Base-by-base conservation (phyloP, 129 eudicot species). In the Kitagawia praeruptora region DNA sequence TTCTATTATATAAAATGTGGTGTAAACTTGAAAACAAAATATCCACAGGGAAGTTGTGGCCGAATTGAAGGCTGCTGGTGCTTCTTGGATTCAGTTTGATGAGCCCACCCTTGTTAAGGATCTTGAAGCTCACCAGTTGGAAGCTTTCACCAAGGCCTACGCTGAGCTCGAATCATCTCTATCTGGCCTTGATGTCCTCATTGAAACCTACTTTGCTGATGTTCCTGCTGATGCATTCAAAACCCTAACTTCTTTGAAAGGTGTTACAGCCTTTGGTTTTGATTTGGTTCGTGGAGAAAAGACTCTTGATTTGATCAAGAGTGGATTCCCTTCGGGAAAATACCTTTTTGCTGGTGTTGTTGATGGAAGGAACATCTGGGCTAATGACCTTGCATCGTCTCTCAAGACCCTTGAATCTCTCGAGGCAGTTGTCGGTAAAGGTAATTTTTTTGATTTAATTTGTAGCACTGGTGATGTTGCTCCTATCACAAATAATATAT, bases 361-460 rank as follows among this genome's bases (percentile, higher is more conserved):
- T 83, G 98, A 93, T 81, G 98, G 98, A 74, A 89, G 98, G 82
- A 93, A 93, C 91, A 93, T 93, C 83, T 93, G 98, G 98, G 98
- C 98, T 79, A 93, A 93, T 69, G 95, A 93, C 74, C 97, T 93
- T 80, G 86, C 90, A 74, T 84, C 90, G 75, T 93, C 98, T 64
- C 87, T 91, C 45, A 18, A 37, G 40, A 78, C 82, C 83, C 91
- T 93, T 0, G 81, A 90, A 54, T 78, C 93, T 64, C 99, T 95
- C 83, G 99, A 89, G 87, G 80, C 87, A 81, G 76, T 90, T 80
- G 99, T 92, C 0, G 97, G 97, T 76, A 95, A 95, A 86, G 98
- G 98, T 94, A 81, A 44, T 8, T 18, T 71, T 28, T 54, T 58
- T 81, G 31, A 31, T 46, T 8, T 41, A 27, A 69, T 80, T 77